Base-by-base conservation (phyloP, 352 stramenopile species). In the Phytophthora multivora region DNA sequence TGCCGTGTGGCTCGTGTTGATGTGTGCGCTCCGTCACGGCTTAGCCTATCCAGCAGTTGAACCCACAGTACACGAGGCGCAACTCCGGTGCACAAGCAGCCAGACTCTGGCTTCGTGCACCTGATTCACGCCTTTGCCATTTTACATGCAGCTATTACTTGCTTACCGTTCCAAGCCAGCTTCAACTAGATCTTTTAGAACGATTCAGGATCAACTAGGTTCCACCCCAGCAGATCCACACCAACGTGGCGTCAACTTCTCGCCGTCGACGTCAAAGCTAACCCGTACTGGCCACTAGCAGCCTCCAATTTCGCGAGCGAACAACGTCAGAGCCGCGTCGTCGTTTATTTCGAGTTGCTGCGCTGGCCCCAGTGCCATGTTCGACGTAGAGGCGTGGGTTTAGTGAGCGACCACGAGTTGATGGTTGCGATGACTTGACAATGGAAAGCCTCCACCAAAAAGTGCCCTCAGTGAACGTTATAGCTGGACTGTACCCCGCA, bases 351-450 rank as follows among this genome's bases (percentile, higher is more conserved):
- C 26, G n/a, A 10, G 25, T 51, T 51, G 45, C 45, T 26, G 47
- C 38, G 39, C 38, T 50, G 52, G 23, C 52, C 26, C n/a, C 40
- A 60, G 51, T 59, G 51, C 36, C 36, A 56, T n/a, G n/a, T n/a
- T n/a, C n/a, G n/a, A n/a, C n/a, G n/a, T 28, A 30, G 25, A 30
- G 25, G 8, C 25, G 25, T 30, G 6, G 25, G 25, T 30, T 30
- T 30, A 30, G 60, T n/a, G n/a, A n/a, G n/a, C n/a, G n/a, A n/a
- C n/a, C n/a, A n/a, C n/a, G n/a, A n/a, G n/a, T n/a, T n/a, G n/a
- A 49, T 45, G 43, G 18, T 30, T 40, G 35, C 51, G 59, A 58
- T 58, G 28, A 23, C 52, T 62, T 64, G 60, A 69, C 53, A 55
- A 28, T 46, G 43, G 12, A 10, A 7, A 12, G 21, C 51, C 50